These are phyloP conservation scores for Lolium perenne DNA, from an alignment of 176 grass and related monocot genomes.

Conservation along the genomic window DNA sequence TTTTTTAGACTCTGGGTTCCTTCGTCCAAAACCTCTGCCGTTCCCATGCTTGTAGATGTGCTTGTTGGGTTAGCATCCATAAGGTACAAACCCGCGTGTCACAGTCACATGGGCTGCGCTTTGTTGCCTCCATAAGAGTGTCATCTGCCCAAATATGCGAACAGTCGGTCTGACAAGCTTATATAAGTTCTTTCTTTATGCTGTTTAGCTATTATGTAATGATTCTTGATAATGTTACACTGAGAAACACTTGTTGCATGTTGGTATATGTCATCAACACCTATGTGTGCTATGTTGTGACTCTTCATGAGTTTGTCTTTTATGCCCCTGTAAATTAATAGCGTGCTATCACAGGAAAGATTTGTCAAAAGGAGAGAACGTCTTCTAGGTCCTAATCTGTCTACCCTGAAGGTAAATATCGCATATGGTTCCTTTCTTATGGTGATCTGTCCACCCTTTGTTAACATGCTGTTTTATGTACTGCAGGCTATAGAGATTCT, in stretches of 20 bases:
- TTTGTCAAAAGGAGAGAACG: slow-evolving; percentile 99
- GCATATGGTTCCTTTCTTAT: slow-evolving; percentile 15
- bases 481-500: slow-evolving; percentile 94
- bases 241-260: not conserved
- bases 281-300: not conserved
- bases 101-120: not conserved
- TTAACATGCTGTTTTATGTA: slow-evolving; percentile 37
- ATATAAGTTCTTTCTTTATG: not conserved
- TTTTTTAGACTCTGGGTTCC: not conserved
- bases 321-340: slow-evolving; percentile 17
- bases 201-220: not conserved
- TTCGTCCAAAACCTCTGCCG: not conserved
- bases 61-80: not conserved
- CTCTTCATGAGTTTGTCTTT: slow-evolving; percentile 26
- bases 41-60: not conserved
- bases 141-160: slow-evolving; percentile 4
- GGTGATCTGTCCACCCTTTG: not conserved
- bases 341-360: slow-evolving; percentile 68
- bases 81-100: not conserved
- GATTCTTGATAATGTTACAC: not conserved
- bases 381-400: slow-evolving; percentile 90
- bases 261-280: slow-evolving; percentile 18
- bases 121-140: not conserved
- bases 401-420: slow-evolving; percentile 82
- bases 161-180: slow-evolving; percentile 29